Conservation (phyloP, 768 basidiomycete genomes). For the Pulveroboletus sp. region DNA sequence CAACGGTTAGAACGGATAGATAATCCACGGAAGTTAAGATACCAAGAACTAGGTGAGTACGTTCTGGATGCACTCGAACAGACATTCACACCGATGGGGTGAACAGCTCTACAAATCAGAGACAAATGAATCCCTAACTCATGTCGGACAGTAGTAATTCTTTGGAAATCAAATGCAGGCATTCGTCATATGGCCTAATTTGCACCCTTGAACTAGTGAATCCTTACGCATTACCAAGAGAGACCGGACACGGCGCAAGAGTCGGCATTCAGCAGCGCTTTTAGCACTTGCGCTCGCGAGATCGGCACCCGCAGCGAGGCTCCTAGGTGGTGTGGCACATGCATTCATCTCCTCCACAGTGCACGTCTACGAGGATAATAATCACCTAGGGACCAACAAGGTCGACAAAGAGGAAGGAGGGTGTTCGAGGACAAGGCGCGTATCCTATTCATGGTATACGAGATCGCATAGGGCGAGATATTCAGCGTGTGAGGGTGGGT, state of each 20-base stretch:
- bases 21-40: constrained; percentile 58
- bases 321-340: neutral
- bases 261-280: neutral
- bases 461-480: neutral
- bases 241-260: neutral
- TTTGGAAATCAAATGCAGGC: neutral
- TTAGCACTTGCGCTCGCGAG: neutral
- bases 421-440: neutral
- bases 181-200: neutral
- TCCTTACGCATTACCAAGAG: neutral
- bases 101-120: constrained; percentile 22
- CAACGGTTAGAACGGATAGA: constrained; percentile 60
- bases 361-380: neutral
- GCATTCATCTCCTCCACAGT: neutral
- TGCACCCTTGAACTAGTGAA: neutral
- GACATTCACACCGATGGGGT: neutral
- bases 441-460: no score
- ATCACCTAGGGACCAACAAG: neutral
- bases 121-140: neutral
- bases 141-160: neutral
- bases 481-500: neutral
- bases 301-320: neutral
- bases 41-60: constrained; percentile 57
- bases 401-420: neutral
- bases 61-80: neutral